Conservation (phyloP, 352 stramenopile species). For the Phytophthora meadii region DNA sequence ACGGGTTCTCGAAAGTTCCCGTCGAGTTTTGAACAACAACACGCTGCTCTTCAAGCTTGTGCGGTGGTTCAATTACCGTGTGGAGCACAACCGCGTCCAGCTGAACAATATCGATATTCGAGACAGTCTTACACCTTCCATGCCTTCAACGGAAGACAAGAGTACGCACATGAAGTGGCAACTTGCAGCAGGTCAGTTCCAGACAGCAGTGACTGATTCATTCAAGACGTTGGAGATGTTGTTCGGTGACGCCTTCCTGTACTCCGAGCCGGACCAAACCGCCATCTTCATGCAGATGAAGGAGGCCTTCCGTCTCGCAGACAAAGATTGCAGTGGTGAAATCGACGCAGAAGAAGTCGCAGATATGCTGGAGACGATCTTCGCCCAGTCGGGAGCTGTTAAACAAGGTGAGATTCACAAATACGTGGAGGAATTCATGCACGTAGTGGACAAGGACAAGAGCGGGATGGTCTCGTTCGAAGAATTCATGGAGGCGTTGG, state of each 20-base stretch:
- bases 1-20: constrained; percentile 61
- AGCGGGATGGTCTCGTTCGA: constrained; percentile 84
- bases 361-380: constrained; percentile 79
- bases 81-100: constrained; percentile 52
- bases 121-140: constrained; percentile 22
- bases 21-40: constrained; percentile 80
- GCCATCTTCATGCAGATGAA: constrained; percentile 89
- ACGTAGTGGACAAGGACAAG: constrained; percentile 64
- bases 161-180: constrained; percentile 54
- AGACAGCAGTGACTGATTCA: constrained; percentile 57
- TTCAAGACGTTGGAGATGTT: constrained; percentile 73
- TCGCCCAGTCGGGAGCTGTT: constrained; percentile 66
- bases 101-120: constrained; percentile 60
- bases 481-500: constrained; percentile 78
- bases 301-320: constrained; percentile 74
- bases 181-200: constrained; percentile 51
- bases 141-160: constrained; percentile 15
- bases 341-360: constrained; percentile 82
- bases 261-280: constrained; percentile 76
- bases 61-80: constrained; percentile 67
- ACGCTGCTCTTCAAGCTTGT: constrained; percentile 79
- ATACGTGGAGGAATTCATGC: constrained; percentile 82
- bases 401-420: constrained; percentile 72
- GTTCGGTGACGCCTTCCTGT: constrained; percentile 78
- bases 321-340: constrained; percentile 78